Evolutionary conservation across 495 filamentous ascomycete genomes (phyloP), one percentile per base, ranked within the genome.

Genomic region (Trichodelitschia bisporula): DNA sequence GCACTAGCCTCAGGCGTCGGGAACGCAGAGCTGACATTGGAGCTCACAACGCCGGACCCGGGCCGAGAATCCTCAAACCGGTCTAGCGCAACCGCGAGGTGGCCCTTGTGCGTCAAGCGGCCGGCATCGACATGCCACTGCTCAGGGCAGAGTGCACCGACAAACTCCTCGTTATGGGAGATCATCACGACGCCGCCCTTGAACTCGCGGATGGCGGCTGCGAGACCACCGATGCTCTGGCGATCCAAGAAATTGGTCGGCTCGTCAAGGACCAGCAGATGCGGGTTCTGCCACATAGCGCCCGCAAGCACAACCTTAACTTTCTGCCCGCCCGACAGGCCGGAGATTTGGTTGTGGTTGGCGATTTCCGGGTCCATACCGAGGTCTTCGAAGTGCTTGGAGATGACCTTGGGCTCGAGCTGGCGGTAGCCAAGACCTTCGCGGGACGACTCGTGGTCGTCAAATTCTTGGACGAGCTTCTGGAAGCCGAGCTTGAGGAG

Each of bases 161-260:
- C 83, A 45, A 97, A 97, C 49, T 97, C 89, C 43, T 92, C 77
- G 66, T 95, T 93, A 59, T 97, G 86, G 40, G 83, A 93, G 47
- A 97, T 97, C 74, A 97, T 90, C 37, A 95, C 77, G 2, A 95
- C 89, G 48, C 86, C 86, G 36, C 86, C 86, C 53, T 78, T 84
- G 66, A 82, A 97, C 46, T 97, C 86, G 38, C 80, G 77, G 46
- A 97, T 93, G 34, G 86, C 86, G 19, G 90, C 83, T 13, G 86
- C 83, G 33, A 97, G 60, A 48, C 84, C 86, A 41, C 86, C 86
- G 5, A 97, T 71, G 0, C 80, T 89, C 56, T 97, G 89, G 41
- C 86, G 79, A 41, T 97, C 86, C 56, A 97, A 67, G 64, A 92
- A 97, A 61, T 97, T 97, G 53, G 86, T 95, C 18, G 86, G 86